Evolutionary conservation across 495 filamentous ascomycete genomes (phyloP), one percentile per base, ranked within the genome.

Genomic region (Neurospora pannonica): DNA sequence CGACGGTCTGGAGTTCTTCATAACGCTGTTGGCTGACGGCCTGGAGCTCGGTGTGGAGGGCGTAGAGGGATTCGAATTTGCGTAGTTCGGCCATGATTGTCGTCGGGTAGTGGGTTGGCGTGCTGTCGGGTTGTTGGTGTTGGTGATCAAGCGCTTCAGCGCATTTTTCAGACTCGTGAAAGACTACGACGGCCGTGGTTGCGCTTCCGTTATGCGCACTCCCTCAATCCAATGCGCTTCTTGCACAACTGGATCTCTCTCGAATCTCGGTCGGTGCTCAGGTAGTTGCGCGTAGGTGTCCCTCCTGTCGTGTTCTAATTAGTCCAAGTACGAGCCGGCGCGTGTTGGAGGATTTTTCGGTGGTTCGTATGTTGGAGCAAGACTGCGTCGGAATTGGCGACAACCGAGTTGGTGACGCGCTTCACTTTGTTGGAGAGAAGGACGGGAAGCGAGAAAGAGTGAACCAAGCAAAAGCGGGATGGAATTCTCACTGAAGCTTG

Each of bases 21-120:
- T 92, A 83, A 46, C 87, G 87, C 31, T 86, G 84, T 71, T 92
- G 88, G 60, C 87, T 85, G 70, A 95, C 84, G 69, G 90, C 89
- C 75, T 90, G 83, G 71, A 97, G 87, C 81, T 97, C 94, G 77
- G 89, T 88, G 81, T 94, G 92, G 70, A 97, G 87, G 81, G 87
- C 90, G 81, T 91, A 89, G 74, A 97, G 89, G 81, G 87, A 87
- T 74, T 88, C 89, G 79, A 94, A 85, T 72, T 85, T 87, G 77
- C 88, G 87, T 73, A 86, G 80, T 69, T 90, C 89, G 78, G 89
- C 88, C 93, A 94, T 95, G 73, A 76, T 82, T 71, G 78, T 69
- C 71, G 72, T 74, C 71, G 75, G 46, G 62, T 74, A 72, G 46
- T 62, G 39, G 5, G 36, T 31, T 28, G 19, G 37, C 38, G 38